phyloP scores from a whole-genome alignment of 139 green algal species.

The Microglena sp. region DNA sequence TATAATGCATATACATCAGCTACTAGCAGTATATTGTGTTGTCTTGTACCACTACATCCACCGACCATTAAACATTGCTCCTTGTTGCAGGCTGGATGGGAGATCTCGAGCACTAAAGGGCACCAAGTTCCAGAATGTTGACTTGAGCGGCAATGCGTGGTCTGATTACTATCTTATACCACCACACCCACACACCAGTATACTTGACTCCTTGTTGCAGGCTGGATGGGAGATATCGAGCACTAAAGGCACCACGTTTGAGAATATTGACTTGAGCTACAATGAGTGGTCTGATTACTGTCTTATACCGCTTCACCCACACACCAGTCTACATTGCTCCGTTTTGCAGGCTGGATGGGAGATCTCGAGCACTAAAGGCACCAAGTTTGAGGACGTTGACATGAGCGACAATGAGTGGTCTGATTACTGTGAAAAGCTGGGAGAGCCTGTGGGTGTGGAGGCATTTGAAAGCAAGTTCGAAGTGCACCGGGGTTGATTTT shows the following conservation, averaged over 20 bases:
- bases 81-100: slow-evolving; percentile 4
- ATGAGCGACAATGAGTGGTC: slow-evolving; percentile 8
- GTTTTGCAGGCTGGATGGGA: slow-evolving; percentile 2
- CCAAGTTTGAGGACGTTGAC: slow-evolving; percentile 6
- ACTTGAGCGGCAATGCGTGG: slow-evolving; percentile 6
- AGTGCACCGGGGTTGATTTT: not conserved
- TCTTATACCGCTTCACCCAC: too few species aligned
- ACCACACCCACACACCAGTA: too few species aligned
- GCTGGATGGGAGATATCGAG: not conserved
- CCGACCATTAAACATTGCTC: too few species aligned
- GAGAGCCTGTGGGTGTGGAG: not conserved
- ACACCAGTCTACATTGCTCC: too few species aligned
- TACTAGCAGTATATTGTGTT: too few species aligned
- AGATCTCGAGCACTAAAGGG: not conserved
- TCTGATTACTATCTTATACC: too few species aligned
- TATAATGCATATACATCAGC: too few species aligned
- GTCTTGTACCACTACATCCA: too few species aligned
- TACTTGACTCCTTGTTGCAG: too few species aligned
- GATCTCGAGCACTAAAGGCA: not conserved
- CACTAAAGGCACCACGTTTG: slow-evolving; percentile 1
- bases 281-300: slow-evolving; percentile 9
- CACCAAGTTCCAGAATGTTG: slow-evolving; percentile 4
- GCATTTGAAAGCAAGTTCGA: slow-evolving; percentile 6
- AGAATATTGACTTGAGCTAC: slow-evolving; percentile 5
- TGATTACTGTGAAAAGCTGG: slow-evolving; percentile 11